Evolutionary conservation across 148 eudicot genomes (phyloP).

Genomic region (Rhododendron ovatum): DNA sequence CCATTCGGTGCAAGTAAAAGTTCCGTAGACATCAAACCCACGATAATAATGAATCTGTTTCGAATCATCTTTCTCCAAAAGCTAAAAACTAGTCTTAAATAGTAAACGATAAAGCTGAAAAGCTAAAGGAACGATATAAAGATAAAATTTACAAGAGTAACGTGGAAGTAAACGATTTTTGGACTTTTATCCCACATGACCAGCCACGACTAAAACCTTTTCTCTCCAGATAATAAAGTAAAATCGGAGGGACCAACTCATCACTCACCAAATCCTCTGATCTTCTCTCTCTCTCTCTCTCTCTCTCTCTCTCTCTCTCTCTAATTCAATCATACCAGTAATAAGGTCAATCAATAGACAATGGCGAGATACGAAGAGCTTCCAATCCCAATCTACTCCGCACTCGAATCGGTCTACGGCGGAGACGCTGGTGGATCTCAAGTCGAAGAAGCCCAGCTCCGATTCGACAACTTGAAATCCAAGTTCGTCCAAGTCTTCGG

Average conservation of each 20-base stretch:
- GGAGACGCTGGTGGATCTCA: constrained; percentile 33
- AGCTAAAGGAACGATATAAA: neutral
- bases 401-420: constrained; percentile 59
- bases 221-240: no score
- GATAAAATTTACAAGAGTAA: neutral
- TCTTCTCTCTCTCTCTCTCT: neutral
- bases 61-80: no score
- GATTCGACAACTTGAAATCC: constrained; percentile 57
- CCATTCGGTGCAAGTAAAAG: no score
- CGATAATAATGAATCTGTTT: no score
- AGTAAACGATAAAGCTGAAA: no score
- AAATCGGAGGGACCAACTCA: neutral
- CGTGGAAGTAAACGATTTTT: neutral
- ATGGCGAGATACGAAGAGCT: constrained; percentile 86
- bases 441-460: constrained; percentile 71
- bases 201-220: neutral
- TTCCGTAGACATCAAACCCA: no score
- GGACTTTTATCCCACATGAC: neutral
- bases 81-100: no score
- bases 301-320: neutral
- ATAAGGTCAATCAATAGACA: constrained; percentile 9
- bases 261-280: neutral
- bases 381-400: constrained; percentile 60
- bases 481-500: constrained; percentile 64
- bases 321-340: neutral